Base-by-base conservation (phyloP, 2,329 filamentous ascomycete species). In the Fusarium miscanthi region DNA sequence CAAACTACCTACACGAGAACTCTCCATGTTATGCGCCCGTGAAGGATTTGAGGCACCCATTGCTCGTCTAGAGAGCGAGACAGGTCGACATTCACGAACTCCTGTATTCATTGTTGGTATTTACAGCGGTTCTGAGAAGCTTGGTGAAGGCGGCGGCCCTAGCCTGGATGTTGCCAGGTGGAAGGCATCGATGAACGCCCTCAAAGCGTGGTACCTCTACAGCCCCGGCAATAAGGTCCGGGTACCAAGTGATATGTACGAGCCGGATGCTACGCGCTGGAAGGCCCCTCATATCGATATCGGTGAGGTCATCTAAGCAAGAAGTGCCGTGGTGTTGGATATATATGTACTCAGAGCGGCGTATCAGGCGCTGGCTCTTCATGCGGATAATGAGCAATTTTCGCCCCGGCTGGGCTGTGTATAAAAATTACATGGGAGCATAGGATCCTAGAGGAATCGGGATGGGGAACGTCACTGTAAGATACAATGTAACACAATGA, bases 161-260 rank as follows among this genome's bases (percentile, higher is more conserved):
- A 95, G 89, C 81, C 85, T 98, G 63, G 87, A 94, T 74, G 89
- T 94, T 77, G 95, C 93, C 37, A 90, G 94, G 72, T 87, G 89
- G 72, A 89, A 93, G 81, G 96, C 96, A 25, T 90, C 93, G 41
- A 95, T 97, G 78, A 91, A 92, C 71, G 91, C 94, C 23, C 86
- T 99, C 79, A 97, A 97, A 87, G 88, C 92, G 10, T 99, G 96
- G 96, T 99, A 99, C 82, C 86, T 99, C 59, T 99, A 99, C 85
- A 95, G 91, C 81, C 95, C 96, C 33, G 86, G 87, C 62, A 84
- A 86, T 75, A 84, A 89, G 72, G 88, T 90, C 54, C 87, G 87
- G 64, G 85, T 94, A 69, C 92, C 92, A 30, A 93, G 92, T 79
- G 90, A 93, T 72, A 92, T 89, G 84, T 86, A 92, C 74, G 85